A percentile compares a stretch with the other conserved stretches of the same genome.
Conservation (phyloP, 129 eudicot species). For the Ambrosia artemisiifolia region DNA sequence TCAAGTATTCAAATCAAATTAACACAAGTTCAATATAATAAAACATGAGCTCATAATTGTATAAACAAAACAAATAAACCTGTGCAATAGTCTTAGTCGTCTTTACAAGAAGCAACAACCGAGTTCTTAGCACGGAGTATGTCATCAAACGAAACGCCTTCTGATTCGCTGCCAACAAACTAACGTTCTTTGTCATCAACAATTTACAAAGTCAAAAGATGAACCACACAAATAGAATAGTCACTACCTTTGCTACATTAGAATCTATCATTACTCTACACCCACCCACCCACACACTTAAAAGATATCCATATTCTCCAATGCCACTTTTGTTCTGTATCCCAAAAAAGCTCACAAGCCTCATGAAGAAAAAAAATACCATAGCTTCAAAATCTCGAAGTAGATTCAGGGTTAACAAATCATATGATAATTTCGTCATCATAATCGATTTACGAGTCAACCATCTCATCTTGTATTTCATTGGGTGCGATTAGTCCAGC, state of each 20-base stretch:
- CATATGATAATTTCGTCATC: neutral
- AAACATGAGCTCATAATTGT: too few species aligned
- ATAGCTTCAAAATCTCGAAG: conserved; percentile 1
- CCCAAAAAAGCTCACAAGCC: neutral
- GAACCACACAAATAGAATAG: neutral
- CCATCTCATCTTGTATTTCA: conserved; percentile 95
- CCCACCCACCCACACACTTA: neutral
- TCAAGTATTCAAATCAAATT: too few species aligned
- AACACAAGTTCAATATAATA: too few species aligned
- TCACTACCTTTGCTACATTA: conserved; percentile 1
- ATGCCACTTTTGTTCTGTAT: neutral
- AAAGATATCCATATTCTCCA: conserved; percentile 3
- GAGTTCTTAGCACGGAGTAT: conserved; percentile 78
- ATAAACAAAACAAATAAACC: too few species aligned
- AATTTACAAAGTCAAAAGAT: conserved; percentile 20
- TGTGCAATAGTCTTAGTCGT: conserved; percentile 69
- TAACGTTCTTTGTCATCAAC: neutral
- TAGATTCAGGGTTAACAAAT: neutral
- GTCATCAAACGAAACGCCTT: conserved; percentile 77
- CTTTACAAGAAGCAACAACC: conserved; percentile 65
- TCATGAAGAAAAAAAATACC: neutral
- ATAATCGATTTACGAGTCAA: conserved; percentile 48
- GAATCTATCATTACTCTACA: conserved; percentile 12
- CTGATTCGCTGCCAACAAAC: conserved; percentile 54
- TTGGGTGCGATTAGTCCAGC: conserved; percentile 91